These are phyloP conservation scores for Stramenopiles sp. DNA, from an alignment of 352 stramenopile genomes.

Conservation along the genomic window DNA sequence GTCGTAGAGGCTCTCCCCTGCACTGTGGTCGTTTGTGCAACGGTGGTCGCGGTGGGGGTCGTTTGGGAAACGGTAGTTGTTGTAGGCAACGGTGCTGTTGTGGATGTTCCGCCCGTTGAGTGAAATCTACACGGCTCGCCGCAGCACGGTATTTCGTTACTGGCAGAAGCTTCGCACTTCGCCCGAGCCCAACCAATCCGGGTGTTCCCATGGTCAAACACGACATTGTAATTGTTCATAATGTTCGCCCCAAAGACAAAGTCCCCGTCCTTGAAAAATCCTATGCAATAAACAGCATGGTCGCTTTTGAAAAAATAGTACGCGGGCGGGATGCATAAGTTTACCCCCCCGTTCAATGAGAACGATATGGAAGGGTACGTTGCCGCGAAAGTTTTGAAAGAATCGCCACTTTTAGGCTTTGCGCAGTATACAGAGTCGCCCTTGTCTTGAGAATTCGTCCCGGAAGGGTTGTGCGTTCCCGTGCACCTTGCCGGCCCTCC, in stretches of 20 bases:
- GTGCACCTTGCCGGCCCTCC: background rate
- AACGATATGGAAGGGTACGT: background rate
- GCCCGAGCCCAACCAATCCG: background rate
- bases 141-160: background rate
- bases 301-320: background rate
- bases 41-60: no score
- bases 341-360: background rate
- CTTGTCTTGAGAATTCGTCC: background rate
- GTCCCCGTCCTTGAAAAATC: background rate
- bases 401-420: background rate
- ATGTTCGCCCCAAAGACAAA: conserved; percentile 2
- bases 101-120: no score
- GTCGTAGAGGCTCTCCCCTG: no score
- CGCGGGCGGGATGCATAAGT: background rate
- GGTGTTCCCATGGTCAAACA: background rate
- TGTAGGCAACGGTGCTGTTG: no score
- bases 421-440: background rate
- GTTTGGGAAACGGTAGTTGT: no score
- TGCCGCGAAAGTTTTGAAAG: background rate
- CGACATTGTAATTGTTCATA: background rate
- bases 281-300: background rate
- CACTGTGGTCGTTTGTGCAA: no score
- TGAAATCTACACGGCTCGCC: background rate
- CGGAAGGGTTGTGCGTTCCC: background rate
- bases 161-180: background rate